Base-by-base conservation (phyloP, 805 yeast genomes). In the Tetrapisispora arboricola region DNA sequence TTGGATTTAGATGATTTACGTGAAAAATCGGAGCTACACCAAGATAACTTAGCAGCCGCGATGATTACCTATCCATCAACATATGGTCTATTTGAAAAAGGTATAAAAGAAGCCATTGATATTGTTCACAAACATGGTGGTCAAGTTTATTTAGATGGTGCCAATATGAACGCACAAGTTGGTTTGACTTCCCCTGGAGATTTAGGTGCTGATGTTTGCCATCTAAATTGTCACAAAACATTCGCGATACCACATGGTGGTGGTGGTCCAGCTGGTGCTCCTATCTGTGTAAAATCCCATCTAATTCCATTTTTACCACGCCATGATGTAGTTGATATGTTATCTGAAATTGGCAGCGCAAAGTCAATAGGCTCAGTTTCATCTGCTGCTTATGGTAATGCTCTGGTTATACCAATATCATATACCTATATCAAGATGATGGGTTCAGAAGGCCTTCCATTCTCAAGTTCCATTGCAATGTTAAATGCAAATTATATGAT, bases 231-330 rank as follows among this genome's bases (percentile, higher is more conserved):
- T 59, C 98, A 92, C 71, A 92, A 92, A 68, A 92, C 98, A 1
- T 92, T 92, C 70, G 87, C 96, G 35, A 86, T 92, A 57, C 94
- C 96, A 41, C 98, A 92, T 57, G 98, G 98, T 57, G 98, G 98
- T 59, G 98, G 98, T 60, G 98, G 98, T 32, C 98, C 98, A 32
- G 98, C 97, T 58, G 94, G 87, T 55, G 98, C 96, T 16, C 97
- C 97, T 39, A 92, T 92, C 48, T 86, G 97, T 72, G 97, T 90
- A 43, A 80, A 79, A 50, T 66, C 72, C 38, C 95, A 86, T 62
- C 70, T 92, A 53, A 73, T 72, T 33, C 84, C 85, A 40, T 87
- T 76, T 65, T 72, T 92, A 53, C 98, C 98, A 35, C 68, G 70
- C 12, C 96, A 92, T 64, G 72, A 75, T 18, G 68, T 83, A 31